Evolutionary conservation across 1,284 basidiomycete species (phyloP), one percentile per base, ranked within the genome.

Genomic region (Puccinia horiana): DNA sequence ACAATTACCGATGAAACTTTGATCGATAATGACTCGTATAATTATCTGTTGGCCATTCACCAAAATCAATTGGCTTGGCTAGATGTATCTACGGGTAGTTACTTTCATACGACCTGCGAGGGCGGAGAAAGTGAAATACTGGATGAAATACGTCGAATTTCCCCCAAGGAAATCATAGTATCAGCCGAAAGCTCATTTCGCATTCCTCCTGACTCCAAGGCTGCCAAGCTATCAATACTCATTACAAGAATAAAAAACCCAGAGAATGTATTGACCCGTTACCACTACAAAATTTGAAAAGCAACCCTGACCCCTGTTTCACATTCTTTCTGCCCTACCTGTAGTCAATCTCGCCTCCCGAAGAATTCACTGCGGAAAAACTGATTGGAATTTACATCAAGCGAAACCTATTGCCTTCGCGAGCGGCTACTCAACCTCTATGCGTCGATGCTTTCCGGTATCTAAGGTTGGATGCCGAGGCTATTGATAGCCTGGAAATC

Each of bases 21-120:
- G 87, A 87, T 96, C 76, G 92, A 82, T 42, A n/a, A 49, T 29
- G 70, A 69, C 23, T 82, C 80, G n/a, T 35, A 73, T 37, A 76
- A 75, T 49, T 76, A 67, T 32, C 65, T 82, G 29, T 40, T 82
- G 29, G 65, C 47, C 23, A 80, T 75, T 84, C 40, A 83, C 90
- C 77, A 84, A 11, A 54, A 86, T 16, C 93, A 92, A 3, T 88
- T 97, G 44, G 94, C 95, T 1, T 97, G 95, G 92, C 94, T 94
- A 40, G 96, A 98, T 86, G 91, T 96, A n/a, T 95, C 95, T 5
- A 97, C 95, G 0, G 95, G 95, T 83, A 94, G 96, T 85, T 94
- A 96, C 87, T 95, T 93, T 87, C 92, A 93, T 0, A 93, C 93
- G 84, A 86, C 87, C 4, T 89, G 90, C 1, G 88, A 89, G 2